phyloP scores from a whole-genome alignment of 2,329 filamentous ascomycete species.

The Fusarium agapanthi region DNA sequence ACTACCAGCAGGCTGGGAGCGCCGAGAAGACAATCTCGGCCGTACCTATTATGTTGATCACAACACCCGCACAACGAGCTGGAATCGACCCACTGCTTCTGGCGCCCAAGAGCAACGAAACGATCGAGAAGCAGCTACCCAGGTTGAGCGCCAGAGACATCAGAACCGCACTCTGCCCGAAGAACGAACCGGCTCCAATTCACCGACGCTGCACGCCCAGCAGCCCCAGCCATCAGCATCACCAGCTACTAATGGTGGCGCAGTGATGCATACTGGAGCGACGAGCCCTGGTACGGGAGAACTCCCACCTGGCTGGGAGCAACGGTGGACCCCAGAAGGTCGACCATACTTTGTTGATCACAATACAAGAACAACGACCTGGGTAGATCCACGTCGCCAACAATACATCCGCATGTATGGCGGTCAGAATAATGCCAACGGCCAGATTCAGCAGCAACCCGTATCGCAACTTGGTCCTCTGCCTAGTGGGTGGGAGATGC shows the following conservation, averaged over 20 bases:
- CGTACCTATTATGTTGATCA: conserved; percentile 99
- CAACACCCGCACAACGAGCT: conserved; percentile 95
- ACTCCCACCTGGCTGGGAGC: conserved; percentile 95
- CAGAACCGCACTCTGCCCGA: conserved; percentile 96
- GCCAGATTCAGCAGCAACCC: conserved; percentile 94
- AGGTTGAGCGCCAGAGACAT: conserved; percentile 91
- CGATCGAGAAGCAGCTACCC: conserved; percentile 88
- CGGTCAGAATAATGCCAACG: conserved; percentile 84
- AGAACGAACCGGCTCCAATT: conserved; percentile 92
- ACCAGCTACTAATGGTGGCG: conserved; percentile 62
- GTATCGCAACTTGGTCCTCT: conserved; percentile 95
- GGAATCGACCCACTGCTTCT: conserved; percentile 86
- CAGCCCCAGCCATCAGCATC: conserved; percentile 51
- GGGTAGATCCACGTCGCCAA: conserved; percentile 96
- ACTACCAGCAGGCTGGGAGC: conserved; percentile 92
- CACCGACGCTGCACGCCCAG: conserved; percentile 75
- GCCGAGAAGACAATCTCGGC: conserved; percentile 92
- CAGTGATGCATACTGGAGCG: conserved; percentile 92
- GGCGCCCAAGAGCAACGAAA: conserved; percentile 76
- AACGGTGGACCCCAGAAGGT: conserved; percentile 93
- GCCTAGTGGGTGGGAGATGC: conserved; percentile 99
- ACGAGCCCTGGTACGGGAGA: conserved; percentile 95
- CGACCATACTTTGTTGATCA: conserved; percentile 98
- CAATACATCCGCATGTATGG: conserved; percentile 98
- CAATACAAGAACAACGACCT: conserved; percentile 96